Base-by-base conservation (phyloP, 306 rosid genomes). In the Fagus crenata region DNA sequence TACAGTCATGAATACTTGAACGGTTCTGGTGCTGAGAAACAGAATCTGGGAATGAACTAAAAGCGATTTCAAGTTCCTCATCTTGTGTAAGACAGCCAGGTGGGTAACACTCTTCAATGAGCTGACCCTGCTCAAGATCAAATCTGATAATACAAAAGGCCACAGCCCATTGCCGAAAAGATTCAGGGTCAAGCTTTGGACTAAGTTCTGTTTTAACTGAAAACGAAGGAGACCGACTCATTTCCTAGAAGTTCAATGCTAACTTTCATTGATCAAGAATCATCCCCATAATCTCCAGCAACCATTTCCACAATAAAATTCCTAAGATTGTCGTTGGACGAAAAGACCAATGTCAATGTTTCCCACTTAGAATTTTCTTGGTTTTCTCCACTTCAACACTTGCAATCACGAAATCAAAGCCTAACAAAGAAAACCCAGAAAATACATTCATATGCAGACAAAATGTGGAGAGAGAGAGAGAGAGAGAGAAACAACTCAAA, bases 41-140 rank as follows among this genome's bases (percentile, higher is more conserved):
- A 0, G 98, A 91, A 88, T 93, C 96, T 0, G 97, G 93, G 70
- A 93, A 91, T 2, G 97, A 93, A 74, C 91, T 91, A 70, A 89
- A 91, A 18, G 97, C 96, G 39, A 91, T 84, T 80, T 91, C 90
- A 73, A 91, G 96, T 82, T 93, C 97, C 88, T 93, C 93, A n/a
- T 88, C 90, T 22, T 87, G 89, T 0, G 93, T 87, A 40, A 91
- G 90, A 76, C 86, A 79, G 55, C 86, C 91, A 17, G 91, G 88
- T 13, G 98, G 98, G 56, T 86, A 93, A 87, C 97, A 91, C 89
- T 93, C 97, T 87, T 93, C 98, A 17, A 93, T 90, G n/a, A 93
- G 88, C 85, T 93, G 98, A 8, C 98, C 97, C 71, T 91, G 97
- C 49, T 93, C 91, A 43, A 93, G 98, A 90, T 93, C 98, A 78